These are phyloP conservation scores for Chondrus crispus DNA, from an alignment of 23 red algal genomes.

Conservation along the genomic window DNA sequence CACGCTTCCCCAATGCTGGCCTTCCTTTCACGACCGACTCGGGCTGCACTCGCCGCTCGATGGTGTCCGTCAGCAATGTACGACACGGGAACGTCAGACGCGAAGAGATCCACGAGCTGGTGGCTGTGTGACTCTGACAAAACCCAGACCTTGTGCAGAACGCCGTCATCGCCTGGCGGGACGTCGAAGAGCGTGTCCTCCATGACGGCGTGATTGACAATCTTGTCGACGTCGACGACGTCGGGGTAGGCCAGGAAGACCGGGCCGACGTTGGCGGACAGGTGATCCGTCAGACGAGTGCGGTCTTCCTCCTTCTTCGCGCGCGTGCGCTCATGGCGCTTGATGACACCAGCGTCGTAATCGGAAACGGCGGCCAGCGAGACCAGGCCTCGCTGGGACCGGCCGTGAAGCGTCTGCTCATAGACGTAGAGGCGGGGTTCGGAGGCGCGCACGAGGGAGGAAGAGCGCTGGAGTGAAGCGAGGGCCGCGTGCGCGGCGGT, in stretches of 20 bases:
- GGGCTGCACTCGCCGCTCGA: slow-evolving; percentile 56
- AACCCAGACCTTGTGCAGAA: slow-evolving; percentile 47
- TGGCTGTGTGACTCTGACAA: not conserved
- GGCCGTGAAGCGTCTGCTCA: not conserved
- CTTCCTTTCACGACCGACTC: slow-evolving; percentile 4
- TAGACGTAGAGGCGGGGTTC: slow-evolving; percentile 44
- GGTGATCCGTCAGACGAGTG: slow-evolving; percentile 11
- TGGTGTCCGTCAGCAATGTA: slow-evolving; percentile 82
- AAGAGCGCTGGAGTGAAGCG: not conserved
- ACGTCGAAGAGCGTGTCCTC: slow-evolving; percentile 19
- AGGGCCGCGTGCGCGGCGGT: slow-evolving; percentile 1
- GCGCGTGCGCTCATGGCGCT: slow-evolving; percentile 48
- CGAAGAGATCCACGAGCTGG: slow-evolving; percentile 17
- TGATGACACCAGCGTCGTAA: slow-evolving; percentile 55
- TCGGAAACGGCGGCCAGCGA: slow-evolving; percentile 25
- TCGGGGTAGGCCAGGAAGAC: slow-evolving; percentile 66
- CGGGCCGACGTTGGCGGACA: slow-evolving; percentile 40
- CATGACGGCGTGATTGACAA: not conserved
- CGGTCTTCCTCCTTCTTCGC: slow-evolving; percentile 51
- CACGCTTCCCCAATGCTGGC: not conserved
- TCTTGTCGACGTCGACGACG: not conserved
- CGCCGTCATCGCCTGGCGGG: not conserved
- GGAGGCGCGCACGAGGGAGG: slow-evolving; percentile 9
- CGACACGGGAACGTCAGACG: not conserved
- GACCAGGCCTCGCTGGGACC: slow-evolving; percentile 54